Conservation (phyloP, 371 early-diverging fungal species). For the Lichtheimia hyalospora region DNA sequence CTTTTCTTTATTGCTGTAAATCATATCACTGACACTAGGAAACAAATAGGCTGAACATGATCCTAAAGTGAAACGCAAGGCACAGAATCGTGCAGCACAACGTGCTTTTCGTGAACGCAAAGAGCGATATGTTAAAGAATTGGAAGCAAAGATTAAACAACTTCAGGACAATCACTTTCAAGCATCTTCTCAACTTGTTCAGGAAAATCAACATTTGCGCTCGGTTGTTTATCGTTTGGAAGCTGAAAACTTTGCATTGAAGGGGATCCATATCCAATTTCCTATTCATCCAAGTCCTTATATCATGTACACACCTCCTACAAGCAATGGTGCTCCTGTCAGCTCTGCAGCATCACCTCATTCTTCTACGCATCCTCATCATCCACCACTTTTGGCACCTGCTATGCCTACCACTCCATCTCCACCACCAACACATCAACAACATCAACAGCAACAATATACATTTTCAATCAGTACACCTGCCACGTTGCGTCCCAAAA, state of each 20-base stretch:
- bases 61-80: conserved; percentile 63
- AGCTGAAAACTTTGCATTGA: conserved; percentile 38
- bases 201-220: conserved; percentile 43
- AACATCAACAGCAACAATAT: conserved; percentile 15
- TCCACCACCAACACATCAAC: conserved; percentile 4
- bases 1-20: too few relatives aligned
- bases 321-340: conserved; percentile 5
- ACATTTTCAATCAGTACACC: conserved; percentile 44
- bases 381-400: not conserved
- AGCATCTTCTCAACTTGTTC: conserved; percentile 29
- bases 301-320: conserved; percentile 11
- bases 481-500: conserved; percentile 25
- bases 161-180: conserved; percentile 49
- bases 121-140: conserved; percentile 66
- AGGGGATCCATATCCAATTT: conserved; percentile 26
- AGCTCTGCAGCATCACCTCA: not conserved
- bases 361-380: not conserved
- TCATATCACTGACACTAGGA: not conserved
- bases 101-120: conserved; percentile 77
- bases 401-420: not conserved
- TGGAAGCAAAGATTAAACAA: conserved; percentile 63
- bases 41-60: conserved; percentile 33
- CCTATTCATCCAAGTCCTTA: conserved; percentile 14
- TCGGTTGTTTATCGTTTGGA: conserved; percentile 37
- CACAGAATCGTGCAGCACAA: conserved; percentile 78